A percentile compares a stretch with the other conserved stretches of the same genome.
Conservation (phyloP, 305 asterid genomes). For the Rubia peregrina region DNA sequence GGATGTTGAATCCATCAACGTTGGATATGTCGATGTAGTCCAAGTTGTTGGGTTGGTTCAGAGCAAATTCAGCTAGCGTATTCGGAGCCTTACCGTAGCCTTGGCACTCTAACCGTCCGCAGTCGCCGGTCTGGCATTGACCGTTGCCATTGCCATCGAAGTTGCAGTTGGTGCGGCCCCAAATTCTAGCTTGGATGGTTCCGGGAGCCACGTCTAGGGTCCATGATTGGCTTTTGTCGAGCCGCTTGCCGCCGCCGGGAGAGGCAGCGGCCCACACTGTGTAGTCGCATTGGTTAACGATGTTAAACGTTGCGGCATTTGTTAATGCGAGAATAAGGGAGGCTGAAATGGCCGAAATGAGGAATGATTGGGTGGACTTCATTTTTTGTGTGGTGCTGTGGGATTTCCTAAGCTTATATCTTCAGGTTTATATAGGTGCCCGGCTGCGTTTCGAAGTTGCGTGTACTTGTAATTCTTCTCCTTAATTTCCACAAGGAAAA, state of each 20-base stretch:
- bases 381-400: too few species aligned
- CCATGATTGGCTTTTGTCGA: constrained; percentile 25
- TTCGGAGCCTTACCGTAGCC: constrained; percentile 28
- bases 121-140: constrained; percentile 30
- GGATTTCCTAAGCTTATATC: too few species aligned
- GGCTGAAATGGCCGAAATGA: background rate
- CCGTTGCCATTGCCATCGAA: constrained; percentile 27
- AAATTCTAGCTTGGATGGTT: constrained; percentile 23
- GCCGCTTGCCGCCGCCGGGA: constrained; percentile 30
- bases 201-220: constrained; percentile 21
- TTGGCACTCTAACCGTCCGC: constrained; percentile 26
- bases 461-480: too few species aligned
- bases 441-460: too few species aligned
- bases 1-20: background rate
- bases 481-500: too few species aligned
- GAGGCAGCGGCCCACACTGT: constrained; percentile 35
- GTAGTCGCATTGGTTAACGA: constrained; percentile 23
- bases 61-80: constrained; percentile 26
- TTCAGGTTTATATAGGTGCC: too few species aligned
- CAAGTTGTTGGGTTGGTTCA: constrained; percentile 22
- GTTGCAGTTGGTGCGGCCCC: constrained; percentile 36
- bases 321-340: constrained; percentile 12
- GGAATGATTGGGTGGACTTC: too few species aligned
- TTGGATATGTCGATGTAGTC: constrained; percentile 27
- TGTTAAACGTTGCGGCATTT: constrained; percentile 21